Evolutionary conservation across 2,329 filamentous ascomycete species (phyloP), one percentile per base, ranked within the genome.

Genomic region (Nakataea oryzae): DNA sequence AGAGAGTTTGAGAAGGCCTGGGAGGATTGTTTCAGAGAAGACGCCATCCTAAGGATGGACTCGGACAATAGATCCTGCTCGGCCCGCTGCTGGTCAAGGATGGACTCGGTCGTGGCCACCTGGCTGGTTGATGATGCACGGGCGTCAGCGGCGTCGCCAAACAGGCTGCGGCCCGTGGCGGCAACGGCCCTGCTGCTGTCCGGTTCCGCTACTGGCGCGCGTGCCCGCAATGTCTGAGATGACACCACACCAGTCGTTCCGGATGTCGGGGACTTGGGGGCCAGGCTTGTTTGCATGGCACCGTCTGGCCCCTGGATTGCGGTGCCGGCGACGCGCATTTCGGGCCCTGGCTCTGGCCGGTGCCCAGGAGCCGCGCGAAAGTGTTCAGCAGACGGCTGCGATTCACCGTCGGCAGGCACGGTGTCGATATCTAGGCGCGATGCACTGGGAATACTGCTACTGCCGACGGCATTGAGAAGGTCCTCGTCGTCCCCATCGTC

Each of bases 21-120:
- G 4, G 91, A 90, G 50, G 87, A 90, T 58, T 83, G 76, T 72
- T 96, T 96, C 54, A 97, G 82, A 59, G 89, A 84, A 27, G 83
- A 78, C 1, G 93, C 93, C 76, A 97, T 89, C 57, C 83, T 78
- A 27, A 96, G 80, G n/a, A 97, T 86, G 9, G 90, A 93, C 50
- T 84, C 81, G 0, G 93, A 93, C 3, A 97, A 81, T 41, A 82
- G 79, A 73, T 96, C 91, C 74, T 97, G 93, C 75, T 96, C 91
- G 61, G 79, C 79, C 61, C 90, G 88, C 70, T 96, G 86, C 69
- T 89, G 83, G 68, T 90, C 85, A 56, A 96, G 83, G 34, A 92
- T 81, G 0, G 86, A 81, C 76, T 96, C 91, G 1, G 85, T 81
- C 21, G 83, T 81, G 12, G 83, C 78, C 12, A 70, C 60, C 34